Percentiles rank a stretch among this genome's conserved stretches.
These are phyloP conservation scores for Dryas alaskensis DNA, from an alignment of 306 rosid genomes.

Conservation along the genomic window DNA sequence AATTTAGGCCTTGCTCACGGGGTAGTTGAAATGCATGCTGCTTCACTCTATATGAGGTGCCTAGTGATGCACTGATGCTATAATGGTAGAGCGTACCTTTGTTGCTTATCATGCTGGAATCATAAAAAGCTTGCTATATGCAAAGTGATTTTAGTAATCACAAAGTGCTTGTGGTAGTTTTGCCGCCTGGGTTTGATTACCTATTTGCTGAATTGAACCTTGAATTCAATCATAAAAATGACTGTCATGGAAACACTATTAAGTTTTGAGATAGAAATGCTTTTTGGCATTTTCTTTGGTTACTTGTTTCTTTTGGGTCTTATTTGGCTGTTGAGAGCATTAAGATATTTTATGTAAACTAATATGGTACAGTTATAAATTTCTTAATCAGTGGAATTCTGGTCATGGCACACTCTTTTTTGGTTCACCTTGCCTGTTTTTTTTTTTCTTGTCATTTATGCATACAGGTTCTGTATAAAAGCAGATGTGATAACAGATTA, in stretches of 20 bases:
- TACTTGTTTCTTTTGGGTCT: constrained; percentile 1
- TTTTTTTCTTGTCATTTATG: constrained; percentile 12
- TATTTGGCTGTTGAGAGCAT: background rate
- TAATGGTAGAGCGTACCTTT: background rate
- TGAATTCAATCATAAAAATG: background rate
- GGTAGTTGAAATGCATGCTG: constrained; percentile 12
- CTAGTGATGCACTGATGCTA: constrained; percentile 15
- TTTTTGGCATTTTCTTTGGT: background rate
- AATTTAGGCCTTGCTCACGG: constrained; percentile 1
- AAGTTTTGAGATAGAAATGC: background rate
- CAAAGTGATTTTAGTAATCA: background rate
- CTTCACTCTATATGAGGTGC: background rate
- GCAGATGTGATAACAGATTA: constrained; percentile 86
- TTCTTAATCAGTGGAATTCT: constrained; percentile 4
- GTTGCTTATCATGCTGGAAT: background rate
- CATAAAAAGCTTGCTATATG: background rate
- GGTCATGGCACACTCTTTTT: background rate
- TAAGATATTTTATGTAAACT: background rate
- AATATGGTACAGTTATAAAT: background rate
- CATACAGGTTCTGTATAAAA: constrained; percentile 77
- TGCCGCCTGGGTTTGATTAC: background rate
- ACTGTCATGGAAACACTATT: background rate
- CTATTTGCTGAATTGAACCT: background rate
- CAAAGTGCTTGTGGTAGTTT: background rate
- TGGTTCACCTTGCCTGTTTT: background rate